Base-by-base conservation (phyloP, 1,284 basidiomycete species). In the Sporisorium scitamineum region DNA sequence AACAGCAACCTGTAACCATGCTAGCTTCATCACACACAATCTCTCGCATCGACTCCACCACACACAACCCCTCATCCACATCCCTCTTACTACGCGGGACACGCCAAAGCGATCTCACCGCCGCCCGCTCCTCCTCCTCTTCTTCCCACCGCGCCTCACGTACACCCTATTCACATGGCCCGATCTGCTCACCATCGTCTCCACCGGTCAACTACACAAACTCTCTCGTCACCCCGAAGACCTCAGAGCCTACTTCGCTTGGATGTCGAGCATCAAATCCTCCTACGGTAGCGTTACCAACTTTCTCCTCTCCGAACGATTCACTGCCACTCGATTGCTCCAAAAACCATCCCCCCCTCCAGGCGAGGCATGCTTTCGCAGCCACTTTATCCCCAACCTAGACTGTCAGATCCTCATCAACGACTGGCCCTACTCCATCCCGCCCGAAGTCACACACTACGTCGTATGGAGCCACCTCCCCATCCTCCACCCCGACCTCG, bases 351-450 rank as follows among this genome's bases (percentile, higher is more conserved):
- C 26, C 5, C 27, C 4, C 16, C 29, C 14, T 0, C 7, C 11
- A 14, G 31, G 16, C 14, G 13, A 7, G 6, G 47, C 20, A 10
- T 68, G 70, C 24, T 72, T 72, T n/a, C 24, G 54, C 29, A 24
- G 52, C 14, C 1, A 24, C 3, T 72, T 72, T 13, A 9, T 8
- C 11, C 26, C 32, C 0, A 57, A 61, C 1, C 7, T 26, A 0
- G 64, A 72, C 9, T 72, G 70, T 24, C 60, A 72, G 42, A 59
- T 72, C 22, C 39, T 72, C 3, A 20, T 48, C 48, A 72, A 72
- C 22, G 70, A 68, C 29, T 72, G 70, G 70, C 70, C 70, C 9
- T 72, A 72, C 34, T 63, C 60, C 1, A 24, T 72, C 0, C 70
- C 64, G 0, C n/a, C 2, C 3, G 57, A 48, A 1, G 64, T 64